phyloP scores from a whole-genome alignment of 768 basidiomycete genomes.

The Brasilioporus rufonigricans region DNA sequence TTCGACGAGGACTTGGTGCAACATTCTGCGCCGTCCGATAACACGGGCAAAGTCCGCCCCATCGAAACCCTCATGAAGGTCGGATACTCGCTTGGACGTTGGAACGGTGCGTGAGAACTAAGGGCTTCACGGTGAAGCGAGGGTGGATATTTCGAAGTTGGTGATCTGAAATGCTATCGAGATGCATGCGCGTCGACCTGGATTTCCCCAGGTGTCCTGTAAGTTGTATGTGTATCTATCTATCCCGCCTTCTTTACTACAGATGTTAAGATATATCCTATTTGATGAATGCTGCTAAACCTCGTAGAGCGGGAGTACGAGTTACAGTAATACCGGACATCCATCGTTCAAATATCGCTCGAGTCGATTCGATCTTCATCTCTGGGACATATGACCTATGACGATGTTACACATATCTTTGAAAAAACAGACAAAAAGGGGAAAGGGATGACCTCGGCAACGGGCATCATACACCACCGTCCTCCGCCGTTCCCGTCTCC shows the following conservation, averaged over 20 bases:
- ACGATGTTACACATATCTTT: not conserved
- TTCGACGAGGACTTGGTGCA: conserved; percentile 62
- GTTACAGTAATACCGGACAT: too few relatives aligned
- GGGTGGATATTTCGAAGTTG: too few relatives aligned
- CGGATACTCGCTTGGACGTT: conserved; percentile 29
- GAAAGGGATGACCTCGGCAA: not conserved
- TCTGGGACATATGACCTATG: not conserved
- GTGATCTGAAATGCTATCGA: too few relatives aligned
- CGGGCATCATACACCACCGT: not conserved
- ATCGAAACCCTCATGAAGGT: conserved; percentile 69
- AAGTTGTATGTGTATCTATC: not conserved
- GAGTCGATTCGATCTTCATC: not conserved
- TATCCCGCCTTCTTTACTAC: too few relatives aligned
- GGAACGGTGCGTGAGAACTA: conserved; percentile 18
- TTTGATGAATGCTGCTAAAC: too few relatives aligned
- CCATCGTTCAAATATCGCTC: too few relatives aligned
- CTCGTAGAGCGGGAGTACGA: too few relatives aligned
- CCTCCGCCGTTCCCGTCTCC: too few relatives aligned
- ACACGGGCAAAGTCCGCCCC: conserved; percentile 21
- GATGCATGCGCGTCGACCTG: too few relatives aligned
- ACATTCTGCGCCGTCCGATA: conserved; percentile 41
- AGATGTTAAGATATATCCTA: too few relatives aligned
- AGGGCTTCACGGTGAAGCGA: too few relatives aligned
- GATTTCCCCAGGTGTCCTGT: too few relatives aligned
- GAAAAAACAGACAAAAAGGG: not conserved